phyloP scores from a whole-genome alignment of 768 basidiomycete species.

The Suillus subluteus region DNA sequence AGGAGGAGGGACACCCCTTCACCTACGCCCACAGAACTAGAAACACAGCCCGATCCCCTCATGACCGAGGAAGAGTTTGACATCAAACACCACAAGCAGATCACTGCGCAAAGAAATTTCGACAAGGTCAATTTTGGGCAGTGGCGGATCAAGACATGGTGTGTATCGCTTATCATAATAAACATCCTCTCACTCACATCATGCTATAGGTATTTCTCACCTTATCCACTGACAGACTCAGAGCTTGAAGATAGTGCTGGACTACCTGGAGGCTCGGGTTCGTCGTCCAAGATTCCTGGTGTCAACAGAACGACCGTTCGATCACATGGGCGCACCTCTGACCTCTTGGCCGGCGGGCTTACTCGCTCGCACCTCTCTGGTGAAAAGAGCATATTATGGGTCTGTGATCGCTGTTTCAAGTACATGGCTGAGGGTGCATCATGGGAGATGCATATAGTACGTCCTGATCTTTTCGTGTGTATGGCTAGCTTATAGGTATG shows the following conservation, averaged over 20 bases:
- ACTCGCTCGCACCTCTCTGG: slow-evolving; percentile 46
- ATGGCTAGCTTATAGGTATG: slow-evolving; percentile 19
- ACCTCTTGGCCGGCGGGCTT: slow-evolving; percentile 68
- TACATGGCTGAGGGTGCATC: slow-evolving; percentile 80
- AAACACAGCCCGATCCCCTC: slow-evolving; percentile 30
- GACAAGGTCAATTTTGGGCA: slow-evolving; percentile 84
- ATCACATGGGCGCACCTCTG: slow-evolving; percentile 74
- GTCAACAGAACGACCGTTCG: slow-evolving; percentile 54
- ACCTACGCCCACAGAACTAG: slow-evolving; percentile 19
- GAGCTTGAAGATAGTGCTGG: slow-evolving; percentile 56
- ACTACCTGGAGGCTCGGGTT: slow-evolving; percentile 24
- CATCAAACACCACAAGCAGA: slow-evolving; percentile 66
- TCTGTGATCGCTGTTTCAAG: slow-evolving; percentile 95
- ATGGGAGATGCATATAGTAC: slow-evolving; percentile 74
- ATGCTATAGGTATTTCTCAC: slow-evolving; percentile 83
- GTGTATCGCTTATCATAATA: slow-evolving; percentile 30
- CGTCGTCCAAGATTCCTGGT: slow-evolving; percentile 49
- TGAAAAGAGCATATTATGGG: slow-evolving; percentile 68
- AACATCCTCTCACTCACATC: background rate
- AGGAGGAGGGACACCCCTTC: slow-evolving; percentile 26
- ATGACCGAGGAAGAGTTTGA: slow-evolving; percentile 76
- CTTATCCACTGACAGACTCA: slow-evolving; percentile 78
- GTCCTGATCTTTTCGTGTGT: slow-evolving; percentile 25
- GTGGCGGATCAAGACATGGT: slow-evolving; percentile 92
- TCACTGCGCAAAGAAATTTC: slow-evolving; percentile 78